These are phyloP conservation scores for Xerocomus nothofagi DNA, from an alignment of 1,284 basidiomycete genomes.

Conservation along the genomic window DNA sequence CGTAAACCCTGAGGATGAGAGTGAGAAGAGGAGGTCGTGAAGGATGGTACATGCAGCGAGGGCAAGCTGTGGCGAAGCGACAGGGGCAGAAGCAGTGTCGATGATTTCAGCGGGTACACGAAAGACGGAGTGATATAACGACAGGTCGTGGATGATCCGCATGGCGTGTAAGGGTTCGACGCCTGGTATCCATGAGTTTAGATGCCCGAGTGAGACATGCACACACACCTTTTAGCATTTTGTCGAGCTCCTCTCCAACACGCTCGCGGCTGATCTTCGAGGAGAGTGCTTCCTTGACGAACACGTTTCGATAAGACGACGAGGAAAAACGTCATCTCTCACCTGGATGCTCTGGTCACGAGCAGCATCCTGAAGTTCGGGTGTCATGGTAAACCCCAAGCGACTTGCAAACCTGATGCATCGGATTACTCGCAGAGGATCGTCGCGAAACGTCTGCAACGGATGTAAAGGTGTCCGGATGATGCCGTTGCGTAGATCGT, in stretches of 20 bases:
- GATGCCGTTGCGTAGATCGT: constrained; percentile 78
- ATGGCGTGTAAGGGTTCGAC: constrained; percentile 75
- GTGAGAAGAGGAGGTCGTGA: constrained; percentile 42
- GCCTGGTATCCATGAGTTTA: constrained; percentile 42
- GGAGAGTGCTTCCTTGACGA: constrained; percentile 62
- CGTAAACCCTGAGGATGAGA: constrained; percentile 31
- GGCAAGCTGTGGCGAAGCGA: constrained; percentile 40
- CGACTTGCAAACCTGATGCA: constrained; percentile 92
- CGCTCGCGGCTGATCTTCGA: constrained; percentile 87
- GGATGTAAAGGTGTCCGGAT: constrained; percentile 91
- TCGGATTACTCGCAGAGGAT: constrained; percentile 89
- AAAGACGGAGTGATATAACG: constrained; percentile 74
- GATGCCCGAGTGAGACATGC: neutral
- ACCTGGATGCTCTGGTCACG: constrained; percentile 73
- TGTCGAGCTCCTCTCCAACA: constrained; percentile 86
- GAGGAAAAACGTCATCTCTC: constrained; percentile 12
- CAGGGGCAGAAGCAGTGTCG: constrained; percentile 45
- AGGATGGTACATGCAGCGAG: constrained; percentile 65
- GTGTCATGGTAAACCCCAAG: constrained; percentile 82
- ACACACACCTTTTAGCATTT: constrained; percentile 81
- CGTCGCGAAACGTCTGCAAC: constrained; percentile 88
- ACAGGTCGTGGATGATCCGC: constrained; percentile 67
- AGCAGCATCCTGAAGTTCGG: constrained; percentile 68
- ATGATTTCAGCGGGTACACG: constrained; percentile 49
- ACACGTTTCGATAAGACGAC: neutral